These are phyloP conservation scores for Helotiales sp. DNA, from an alignment of 2,329 filamentous ascomycete species.

Conservation along the genomic window DNA sequence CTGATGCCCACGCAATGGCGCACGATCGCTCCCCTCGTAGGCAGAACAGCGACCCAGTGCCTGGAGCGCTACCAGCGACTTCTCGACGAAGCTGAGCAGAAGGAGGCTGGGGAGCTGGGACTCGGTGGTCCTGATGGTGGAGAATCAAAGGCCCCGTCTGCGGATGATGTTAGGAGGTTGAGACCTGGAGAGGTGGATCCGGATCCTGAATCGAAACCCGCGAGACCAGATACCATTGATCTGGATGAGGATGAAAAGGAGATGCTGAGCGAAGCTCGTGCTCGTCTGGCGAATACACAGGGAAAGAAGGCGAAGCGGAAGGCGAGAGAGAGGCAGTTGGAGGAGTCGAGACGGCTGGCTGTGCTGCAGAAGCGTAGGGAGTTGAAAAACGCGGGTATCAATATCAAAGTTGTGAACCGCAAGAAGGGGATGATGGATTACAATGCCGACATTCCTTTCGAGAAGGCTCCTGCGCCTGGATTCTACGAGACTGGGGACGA, in stretches of 20 bases:
- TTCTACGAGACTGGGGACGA: conserved; percentile 96
- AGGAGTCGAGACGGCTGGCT: conserved; percentile 89
- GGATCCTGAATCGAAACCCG: conserved; percentile 96
- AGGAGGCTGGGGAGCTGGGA: conserved; percentile 80
- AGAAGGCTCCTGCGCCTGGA: conserved; percentile 84
- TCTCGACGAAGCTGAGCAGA: conserved; percentile 91
- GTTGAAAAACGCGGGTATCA: conserved; percentile 96
- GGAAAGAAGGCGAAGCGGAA: conserved; percentile 99
- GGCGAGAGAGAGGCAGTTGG: conserved; percentile 91
- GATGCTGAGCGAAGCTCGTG: conserved; percentile 97
- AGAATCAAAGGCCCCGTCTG: conserved; percentile 85
- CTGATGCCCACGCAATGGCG: conserved; percentile 99
- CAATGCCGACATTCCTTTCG: conserved; percentile 98
- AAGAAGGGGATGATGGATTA: conserved; percentile 99
- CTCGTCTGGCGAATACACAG: conserved; percentile 94
- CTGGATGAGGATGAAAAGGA: conserved; percentile 99
- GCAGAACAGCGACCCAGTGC: conserved; percentile 94
- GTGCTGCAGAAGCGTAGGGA: conserved; percentile 94
- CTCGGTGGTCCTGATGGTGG: conserved; percentile 85
- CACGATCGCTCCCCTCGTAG: conserved; percentile 95
- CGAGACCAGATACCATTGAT: conserved; percentile 94
- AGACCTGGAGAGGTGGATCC: conserved; percentile 94
- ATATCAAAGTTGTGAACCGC: conserved; percentile 89
- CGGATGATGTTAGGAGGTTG: conserved; percentile 87
- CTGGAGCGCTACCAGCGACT: conserved; percentile 96